Evolutionary conservation across 371 early-diverging fungal species (phyloP), one percentile per base, ranked within the genome.

Genomic region (Neoconidiobolus thromboides): DNA sequence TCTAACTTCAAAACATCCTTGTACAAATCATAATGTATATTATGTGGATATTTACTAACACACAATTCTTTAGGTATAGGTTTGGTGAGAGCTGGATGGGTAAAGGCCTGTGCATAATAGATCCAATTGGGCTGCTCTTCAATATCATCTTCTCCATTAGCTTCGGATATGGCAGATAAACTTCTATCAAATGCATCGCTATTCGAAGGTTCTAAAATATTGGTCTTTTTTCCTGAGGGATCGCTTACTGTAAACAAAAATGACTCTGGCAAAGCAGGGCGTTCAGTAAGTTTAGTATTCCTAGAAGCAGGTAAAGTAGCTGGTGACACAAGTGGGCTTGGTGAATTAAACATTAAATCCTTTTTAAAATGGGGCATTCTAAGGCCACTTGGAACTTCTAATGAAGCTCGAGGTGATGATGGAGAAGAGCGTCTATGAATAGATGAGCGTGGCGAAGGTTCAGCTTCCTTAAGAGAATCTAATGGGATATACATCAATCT

Each of bases 401-500:
- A 54, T 40, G 44, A n/a, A 12, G 54, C 47, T 37, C 48, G 2
- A 62, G 55, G 55, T 39, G 62, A 43, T 7, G 37, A 46, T 12
- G 36, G n/a, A 15, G 52, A 43, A 9, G 60, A 51, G 49, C 41
- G 9, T 10, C 26, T 43, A 5, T 46, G 9, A 3, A 41, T 54
- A 36, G 51, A 42, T 10, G 53, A 44, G 42, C 42, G 38, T 3
- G 44, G 51, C 10, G 38, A 43, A 15, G 36, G 38, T 40, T 55
- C 48, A 36, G 52, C 26, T 5, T 57, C 53, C n/a, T 62, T 63
- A 46, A 69, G 51, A 0, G 71, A 54, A 49, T 69, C 69, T 38
- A 73, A 62, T 2, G 73, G 71, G 7, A 73, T 55, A 51, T 69
- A 75, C 57, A 75, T 72, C 0, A 80, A 76, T 26, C 79, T 74